Base-by-base conservation (phyloP, 1,139 yeast genomes). In the Candida tetrigidarum region DNA sequence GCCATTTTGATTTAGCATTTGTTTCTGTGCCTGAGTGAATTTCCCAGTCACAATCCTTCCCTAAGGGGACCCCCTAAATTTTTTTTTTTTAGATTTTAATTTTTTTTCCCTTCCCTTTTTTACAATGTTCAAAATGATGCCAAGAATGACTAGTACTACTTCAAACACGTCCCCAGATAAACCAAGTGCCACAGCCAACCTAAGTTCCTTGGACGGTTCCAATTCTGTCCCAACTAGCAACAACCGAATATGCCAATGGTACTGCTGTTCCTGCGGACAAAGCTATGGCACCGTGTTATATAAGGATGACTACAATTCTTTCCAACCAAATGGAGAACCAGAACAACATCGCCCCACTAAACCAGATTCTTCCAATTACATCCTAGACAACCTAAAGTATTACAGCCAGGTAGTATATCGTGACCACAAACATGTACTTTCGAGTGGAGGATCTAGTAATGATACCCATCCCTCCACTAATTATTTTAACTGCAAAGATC, bases 181-280 rank as follows among this genome's bases (percentile, higher is more conserved):
- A 32, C 10, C 35, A 19, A 7, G 10, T 8, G 6, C 35, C 23
- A 18, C 25, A 10, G 11, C 23, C 22, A 32, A 22, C 11, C 11
- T 32, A 12, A 32, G 35, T 19, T 32, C 35, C 8, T 32, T 32
- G 22, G 15, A 18, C 16, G 23, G 35, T 7, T 18, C 10, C 37
- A 39, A 25, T 12, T 29, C 29, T 20, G 8, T 20, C 25, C 16
- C 15, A 11, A 20, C 37, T 11, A 16, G 18, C 26, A 32, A 25
- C 25, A 67, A 71, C 52, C 70, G 70, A 48, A 75, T 76, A 7
- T 69, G 78, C 49, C 81, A 76, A 51, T 76, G 81, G 81, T 76
- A 74, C 54, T 76, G 81, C 49, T 76, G 81, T 50, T 72, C 73
- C 32, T 76, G 81, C 55, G 81, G 80, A n/a, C 72, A 74, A 51